These are phyloP conservation scores for Silybum marianum DNA, from an alignment of 129 eudicot genomes.

Conservation along the genomic window DNA sequence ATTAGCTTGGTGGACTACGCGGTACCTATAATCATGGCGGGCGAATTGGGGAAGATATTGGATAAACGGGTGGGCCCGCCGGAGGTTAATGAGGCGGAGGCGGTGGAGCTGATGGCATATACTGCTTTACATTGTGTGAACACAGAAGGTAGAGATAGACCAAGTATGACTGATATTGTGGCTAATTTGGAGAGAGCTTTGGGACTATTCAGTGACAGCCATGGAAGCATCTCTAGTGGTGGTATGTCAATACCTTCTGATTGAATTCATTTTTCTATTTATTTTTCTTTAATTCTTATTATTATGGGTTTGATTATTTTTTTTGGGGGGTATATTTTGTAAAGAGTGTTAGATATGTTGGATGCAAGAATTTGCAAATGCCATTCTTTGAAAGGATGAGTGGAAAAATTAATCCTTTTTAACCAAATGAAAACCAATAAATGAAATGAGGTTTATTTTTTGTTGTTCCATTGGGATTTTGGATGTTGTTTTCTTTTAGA, in stretches of 20 bases:
- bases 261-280: conserved; percentile 9
- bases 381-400: conserved; percentile 33
- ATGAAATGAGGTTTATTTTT: not conserved
- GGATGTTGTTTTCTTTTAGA: not conserved
- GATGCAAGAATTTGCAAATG: conserved; percentile 40
- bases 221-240: conserved; percentile 46
- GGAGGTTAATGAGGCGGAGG: conserved; percentile 51
- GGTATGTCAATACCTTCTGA: conserved; percentile 29
- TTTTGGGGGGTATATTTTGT: conserved; percentile 33
- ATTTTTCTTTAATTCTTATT: conserved; percentile 2
- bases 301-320: conserved; percentile 17
- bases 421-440: not conserved
- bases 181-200: conserved; percentile 57
- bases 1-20: conserved; percentile 57
- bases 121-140: conserved; percentile 55
- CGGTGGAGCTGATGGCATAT: conserved; percentile 59
- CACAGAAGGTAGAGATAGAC: conserved; percentile 54
- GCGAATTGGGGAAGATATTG: conserved; percentile 50
- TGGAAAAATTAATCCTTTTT: conserved; percentile 11
- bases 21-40: conserved; percentile 38
- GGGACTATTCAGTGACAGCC: conserved; percentile 40
- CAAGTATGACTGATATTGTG: conserved; percentile 53
- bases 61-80: conserved; percentile 51
- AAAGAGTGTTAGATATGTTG: conserved; percentile 35
- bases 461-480: not conserved